Conservation (phyloP, 2,329 filamentous ascomycete species). For the Fusarium sp. region DNA sequence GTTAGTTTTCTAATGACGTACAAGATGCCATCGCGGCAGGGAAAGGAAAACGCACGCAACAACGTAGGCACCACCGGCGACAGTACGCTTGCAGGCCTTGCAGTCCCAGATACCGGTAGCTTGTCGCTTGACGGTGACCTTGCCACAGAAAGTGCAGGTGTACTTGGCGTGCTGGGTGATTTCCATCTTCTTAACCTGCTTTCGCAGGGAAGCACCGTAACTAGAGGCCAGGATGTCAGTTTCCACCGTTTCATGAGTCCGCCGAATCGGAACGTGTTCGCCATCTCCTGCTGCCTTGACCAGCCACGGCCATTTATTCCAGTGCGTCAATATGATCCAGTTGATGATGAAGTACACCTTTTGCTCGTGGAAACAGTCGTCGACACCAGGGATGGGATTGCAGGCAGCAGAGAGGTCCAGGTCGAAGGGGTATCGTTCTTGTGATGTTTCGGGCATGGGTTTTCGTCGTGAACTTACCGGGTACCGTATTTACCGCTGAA, state of each 20-base stretch:
- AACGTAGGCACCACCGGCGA: slow-evolving; percentile 80
- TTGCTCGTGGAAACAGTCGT: slow-evolving; percentile 11
- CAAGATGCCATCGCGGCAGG: background rate
- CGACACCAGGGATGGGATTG: background rate
- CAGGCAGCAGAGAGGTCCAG: slow-evolving; percentile 11
- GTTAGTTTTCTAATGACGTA: slow-evolving; percentile 42
- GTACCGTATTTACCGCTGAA: slow-evolving; percentile 87
- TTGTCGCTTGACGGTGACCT: slow-evolving; percentile 90
- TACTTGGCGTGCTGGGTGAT: slow-evolving; percentile 98
- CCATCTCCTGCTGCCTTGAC: slow-evolving; percentile 12
- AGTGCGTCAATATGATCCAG: slow-evolving; percentile 1
- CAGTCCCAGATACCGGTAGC: slow-evolving; percentile 97
- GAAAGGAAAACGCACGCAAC: slow-evolving; percentile 81
- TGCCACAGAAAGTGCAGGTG: slow-evolving; percentile 98
- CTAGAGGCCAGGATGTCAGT: slow-evolving; percentile 57
- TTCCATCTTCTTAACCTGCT: slow-evolving; percentile 99
- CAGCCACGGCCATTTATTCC: slow-evolving; percentile 7
- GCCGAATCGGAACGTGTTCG: slow-evolving; percentile 8
- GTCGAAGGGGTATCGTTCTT: slow-evolving; percentile 27
- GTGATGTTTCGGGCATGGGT: slow-evolving; percentile 27
- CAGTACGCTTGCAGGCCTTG: slow-evolving; percentile 91
- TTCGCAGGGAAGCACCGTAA: slow-evolving; percentile 99
- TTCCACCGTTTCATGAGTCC: slow-evolving; percentile 12
- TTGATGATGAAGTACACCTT: slow-evolving; percentile 1
- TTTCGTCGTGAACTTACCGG: slow-evolving; percentile 69